Evolutionary conservation across 1,284 basidiomycete genomes (phyloP).

Genomic region (Phaffia rhodozyma): DNA sequence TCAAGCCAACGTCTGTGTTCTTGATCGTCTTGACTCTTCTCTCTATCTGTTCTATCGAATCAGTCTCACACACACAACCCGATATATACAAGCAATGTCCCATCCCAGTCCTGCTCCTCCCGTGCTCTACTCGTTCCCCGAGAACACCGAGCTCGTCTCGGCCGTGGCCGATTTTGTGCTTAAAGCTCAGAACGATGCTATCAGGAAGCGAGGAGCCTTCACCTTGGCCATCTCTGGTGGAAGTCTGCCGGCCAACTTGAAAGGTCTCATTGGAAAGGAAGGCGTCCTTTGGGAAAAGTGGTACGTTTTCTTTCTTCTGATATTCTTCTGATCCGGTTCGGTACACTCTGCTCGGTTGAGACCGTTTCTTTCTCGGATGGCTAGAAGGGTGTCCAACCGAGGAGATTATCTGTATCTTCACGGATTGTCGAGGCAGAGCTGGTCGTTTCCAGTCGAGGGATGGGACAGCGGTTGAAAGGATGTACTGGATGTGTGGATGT

Average conservation of each 20-base stretch:
- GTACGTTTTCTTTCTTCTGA: slow-evolving; percentile 40
- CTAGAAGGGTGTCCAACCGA: not conserved
- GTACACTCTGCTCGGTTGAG: not conserved
- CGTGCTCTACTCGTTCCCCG: slow-evolving; percentile 60
- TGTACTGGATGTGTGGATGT: too few species aligned
- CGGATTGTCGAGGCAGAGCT: too few species aligned
- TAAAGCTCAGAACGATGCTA: slow-evolving; percentile 78
- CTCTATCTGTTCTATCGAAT: not conserved
- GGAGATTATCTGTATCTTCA: not conserved
- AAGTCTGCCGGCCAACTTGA: slow-evolving; percentile 74
- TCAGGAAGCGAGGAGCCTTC: slow-evolving; percentile 78
- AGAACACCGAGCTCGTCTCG: slow-evolving; percentile 45
- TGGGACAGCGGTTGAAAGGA: too few species aligned
- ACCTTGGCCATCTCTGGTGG: slow-evolving; percentile 89
- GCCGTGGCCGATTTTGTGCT: slow-evolving; percentile 72
- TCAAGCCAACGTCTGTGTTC: too few species aligned
- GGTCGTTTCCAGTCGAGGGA: not conserved
- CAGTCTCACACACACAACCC: not conserved
- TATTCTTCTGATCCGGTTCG: not conserved
- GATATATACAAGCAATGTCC: slow-evolving; percentile 27
- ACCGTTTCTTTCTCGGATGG: not conserved
- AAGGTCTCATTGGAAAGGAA: slow-evolving; percentile 56
- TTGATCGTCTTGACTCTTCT: not conserved
- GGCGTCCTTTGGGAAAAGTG: slow-evolving; percentile 90
- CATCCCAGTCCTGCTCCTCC: slow-evolving; percentile 42